phyloP scores from a whole-genome alignment of 2,329 filamentous ascomycete genomes.

The Neodidymelliopsis sp. region DNA sequence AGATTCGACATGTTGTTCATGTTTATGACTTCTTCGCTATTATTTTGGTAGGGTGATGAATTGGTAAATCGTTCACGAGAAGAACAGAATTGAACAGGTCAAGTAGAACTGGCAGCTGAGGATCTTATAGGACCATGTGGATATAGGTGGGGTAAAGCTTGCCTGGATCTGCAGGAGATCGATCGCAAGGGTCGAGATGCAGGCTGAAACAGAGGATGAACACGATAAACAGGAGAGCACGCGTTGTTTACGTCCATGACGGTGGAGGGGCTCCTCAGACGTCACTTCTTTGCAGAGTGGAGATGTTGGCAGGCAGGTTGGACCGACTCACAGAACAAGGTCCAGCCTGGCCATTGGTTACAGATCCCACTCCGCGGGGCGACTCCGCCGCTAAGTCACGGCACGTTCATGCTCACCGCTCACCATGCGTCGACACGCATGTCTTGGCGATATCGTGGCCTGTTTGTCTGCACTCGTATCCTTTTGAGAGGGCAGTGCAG shows the following conservation, averaged over 20 bases:
- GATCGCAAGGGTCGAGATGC: constrained; percentile 10
- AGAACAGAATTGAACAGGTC: neutral
- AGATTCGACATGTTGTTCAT: constrained; percentile 39
- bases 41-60: no score
- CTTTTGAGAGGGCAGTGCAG: neutral
- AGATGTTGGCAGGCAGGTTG: constrained; percentile 15
- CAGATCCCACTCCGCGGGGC: constrained; percentile 5
- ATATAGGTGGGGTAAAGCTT: constrained; percentile 15
- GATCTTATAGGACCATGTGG: constrained; percentile 13
- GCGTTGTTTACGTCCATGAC: constrained; percentile 21
- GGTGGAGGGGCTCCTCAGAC: constrained; percentile 12
- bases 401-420: constrained; percentile 17
- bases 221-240: constrained; percentile 12
- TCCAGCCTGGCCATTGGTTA: constrained; percentile 11
- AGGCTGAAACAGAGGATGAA: constrained; percentile 8
- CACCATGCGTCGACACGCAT: constrained; percentile 12
- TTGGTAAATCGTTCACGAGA: neutral
- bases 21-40: neutral
- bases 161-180: constrained; percentile 9
- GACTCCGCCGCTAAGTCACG: constrained; percentile 10
- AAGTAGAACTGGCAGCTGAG: neutral
- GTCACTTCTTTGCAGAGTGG: constrained; percentile 17
- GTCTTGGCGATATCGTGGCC: constrained; percentile 13
- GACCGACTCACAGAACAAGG: constrained; percentile 3
- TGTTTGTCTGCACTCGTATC: constrained; percentile 1